Evolutionary conservation across 805 yeast genomes (phyloP).

Genomic region (Nakazawaea pomicola): DNA sequence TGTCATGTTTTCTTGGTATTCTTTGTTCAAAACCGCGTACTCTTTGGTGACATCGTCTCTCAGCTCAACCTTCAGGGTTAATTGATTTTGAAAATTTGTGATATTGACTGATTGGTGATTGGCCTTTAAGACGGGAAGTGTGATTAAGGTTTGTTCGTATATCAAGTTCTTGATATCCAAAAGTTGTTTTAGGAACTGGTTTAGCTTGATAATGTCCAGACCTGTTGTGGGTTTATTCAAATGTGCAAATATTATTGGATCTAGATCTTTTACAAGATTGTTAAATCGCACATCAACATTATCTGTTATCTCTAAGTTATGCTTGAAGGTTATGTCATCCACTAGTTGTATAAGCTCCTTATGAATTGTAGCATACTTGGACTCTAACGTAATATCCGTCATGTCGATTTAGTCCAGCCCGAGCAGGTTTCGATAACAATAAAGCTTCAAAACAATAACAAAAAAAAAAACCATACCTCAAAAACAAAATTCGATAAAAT

Average conservation of each 20-base stretch:
- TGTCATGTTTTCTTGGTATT: conserved; percentile 5
- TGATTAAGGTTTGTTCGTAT: conserved; percentile 13
- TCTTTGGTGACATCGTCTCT: conserved; percentile 9
- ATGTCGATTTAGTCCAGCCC: no score
- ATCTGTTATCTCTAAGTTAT: conserved; percentile 7
- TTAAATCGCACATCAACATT: conserved; percentile 1
- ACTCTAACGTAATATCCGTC: conserved; percentile 1
- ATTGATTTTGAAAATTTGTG: conserved; percentile 4
- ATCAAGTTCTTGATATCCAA: conserved; percentile 9
- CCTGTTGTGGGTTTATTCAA: not conserved
- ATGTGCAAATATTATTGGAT: conserved; percentile 7
- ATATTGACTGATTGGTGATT: conserved; percentile 10
- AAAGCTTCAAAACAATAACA: no score
- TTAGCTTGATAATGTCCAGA: not conserved
- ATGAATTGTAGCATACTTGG: conserved; percentile 26
- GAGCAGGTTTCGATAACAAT: no score
- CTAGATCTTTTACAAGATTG: not conserved
- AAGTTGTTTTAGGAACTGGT: conserved; percentile 8
- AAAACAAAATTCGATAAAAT: not conserved
- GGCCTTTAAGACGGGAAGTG: conserved; percentile 14
- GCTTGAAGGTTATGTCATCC: conserved; percentile 26
- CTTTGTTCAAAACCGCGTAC: not conserved
- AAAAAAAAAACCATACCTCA: not conserved
- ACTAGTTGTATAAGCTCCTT: conserved; percentile 25
- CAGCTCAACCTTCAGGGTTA: not conserved